A percentile compares a stretch with the other conserved stretches of the same genome.
phyloP scores from a whole-genome alignment of 1,139 yeast genomes.

The Hyphopichia fennica region DNA sequence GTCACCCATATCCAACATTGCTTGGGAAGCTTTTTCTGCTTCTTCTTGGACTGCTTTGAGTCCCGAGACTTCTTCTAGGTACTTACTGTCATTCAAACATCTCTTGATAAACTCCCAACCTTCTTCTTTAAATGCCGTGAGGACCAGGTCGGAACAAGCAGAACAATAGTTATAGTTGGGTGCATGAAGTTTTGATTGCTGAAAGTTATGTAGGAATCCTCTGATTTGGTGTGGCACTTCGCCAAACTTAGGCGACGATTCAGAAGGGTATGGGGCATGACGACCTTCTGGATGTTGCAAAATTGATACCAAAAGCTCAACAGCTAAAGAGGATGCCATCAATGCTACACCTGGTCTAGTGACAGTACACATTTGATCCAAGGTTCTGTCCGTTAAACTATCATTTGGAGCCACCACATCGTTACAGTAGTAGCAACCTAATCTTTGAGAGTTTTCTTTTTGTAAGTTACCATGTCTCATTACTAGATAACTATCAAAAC shows the following conservation, averaged over 20 bases:
- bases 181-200: conserved; percentile 62
- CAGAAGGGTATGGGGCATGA: conserved; percentile 39
- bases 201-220: conserved; percentile 72
- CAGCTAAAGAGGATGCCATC: conserved; percentile 84
- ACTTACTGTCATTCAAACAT: conserved; percentile 65
- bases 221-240: conserved; percentile 85
- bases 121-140: conserved; percentile 44
- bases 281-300: conserved; percentile 64
- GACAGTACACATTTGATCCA: conserved; percentile 98
- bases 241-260: conserved; percentile 52
- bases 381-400: conserved; percentile 76
- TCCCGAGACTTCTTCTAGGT: conserved; percentile 78
- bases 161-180: conserved; percentile 79
- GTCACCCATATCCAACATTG: conserved; percentile 38
- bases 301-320: conserved; percentile 74
- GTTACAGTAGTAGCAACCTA: conserved; percentile 95
- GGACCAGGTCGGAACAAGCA: conserved; percentile 70
- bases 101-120: conserved; percentile 82
- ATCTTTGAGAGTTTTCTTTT: conserved; percentile 28
- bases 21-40: conserved; percentile 61
- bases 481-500: conserved; percentile 89
- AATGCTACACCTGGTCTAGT: conserved; percentile 95
- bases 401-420: conserved; percentile 95
- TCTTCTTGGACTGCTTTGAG: conserved; percentile 66
- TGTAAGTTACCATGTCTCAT: conserved; percentile 78